Conservation (phyloP, 73 alveolate genomes). For the Uronychia setigera region DNA sequence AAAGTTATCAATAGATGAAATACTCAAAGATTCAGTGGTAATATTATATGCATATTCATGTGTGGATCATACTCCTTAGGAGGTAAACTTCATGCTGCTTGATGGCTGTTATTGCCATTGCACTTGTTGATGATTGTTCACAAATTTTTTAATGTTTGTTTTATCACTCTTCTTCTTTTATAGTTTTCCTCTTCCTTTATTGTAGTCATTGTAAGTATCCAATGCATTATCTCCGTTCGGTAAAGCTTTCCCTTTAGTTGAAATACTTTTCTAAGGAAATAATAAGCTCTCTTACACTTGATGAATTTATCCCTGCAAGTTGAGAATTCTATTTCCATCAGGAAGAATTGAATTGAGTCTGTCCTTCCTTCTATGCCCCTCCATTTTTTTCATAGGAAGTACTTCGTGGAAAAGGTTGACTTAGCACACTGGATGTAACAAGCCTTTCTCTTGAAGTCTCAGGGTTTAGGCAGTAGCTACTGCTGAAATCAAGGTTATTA, state of each 20-base stretch:
- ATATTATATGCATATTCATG: too few relatives aligned
- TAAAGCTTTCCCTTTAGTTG: neutral
- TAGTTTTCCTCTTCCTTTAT: neutral
- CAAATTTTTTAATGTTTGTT: too few relatives aligned
- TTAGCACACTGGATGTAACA: neutral
- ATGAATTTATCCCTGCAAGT: neutral
- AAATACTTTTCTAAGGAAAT: neutral
- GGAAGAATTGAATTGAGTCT: neutral
- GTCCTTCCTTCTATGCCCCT: too few relatives aligned
- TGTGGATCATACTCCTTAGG: too few relatives aligned
- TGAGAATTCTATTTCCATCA: neutral
- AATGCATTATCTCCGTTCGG: neutral
- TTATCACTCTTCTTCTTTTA: neutral
- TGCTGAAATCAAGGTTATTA: neutral
- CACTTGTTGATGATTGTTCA: too few relatives aligned
- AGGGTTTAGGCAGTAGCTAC: neutral
- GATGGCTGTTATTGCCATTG: too few relatives aligned
- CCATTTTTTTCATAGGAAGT: too few relatives aligned
- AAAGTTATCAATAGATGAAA: neutral
- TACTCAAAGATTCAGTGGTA: too few relatives aligned
- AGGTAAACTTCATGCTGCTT: too few relatives aligned
- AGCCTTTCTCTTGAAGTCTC: neutral
- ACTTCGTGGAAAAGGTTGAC: too few relatives aligned
- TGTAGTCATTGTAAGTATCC: neutral
- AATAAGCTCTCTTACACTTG: neutral